Evolutionary conservation across 2,329 filamentous ascomycete species (phyloP).

Genomic region (Neofusicoccum sp.): DNA sequence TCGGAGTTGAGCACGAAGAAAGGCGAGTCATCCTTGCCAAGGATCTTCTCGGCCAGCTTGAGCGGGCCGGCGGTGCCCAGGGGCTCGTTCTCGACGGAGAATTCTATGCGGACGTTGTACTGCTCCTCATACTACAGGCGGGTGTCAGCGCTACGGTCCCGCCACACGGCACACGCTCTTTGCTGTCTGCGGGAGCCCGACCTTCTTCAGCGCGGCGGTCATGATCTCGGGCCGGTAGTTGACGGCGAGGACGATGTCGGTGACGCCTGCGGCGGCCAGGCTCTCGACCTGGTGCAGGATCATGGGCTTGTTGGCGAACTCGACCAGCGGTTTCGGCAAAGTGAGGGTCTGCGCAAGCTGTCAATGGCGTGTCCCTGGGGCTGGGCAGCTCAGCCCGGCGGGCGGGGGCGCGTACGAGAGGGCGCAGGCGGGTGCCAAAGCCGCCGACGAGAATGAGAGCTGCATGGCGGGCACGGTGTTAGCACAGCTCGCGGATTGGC

Average conservation of each 20-base stretch:
- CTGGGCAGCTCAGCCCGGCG: slow-evolving; percentile 21
- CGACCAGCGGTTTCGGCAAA: slow-evolving; percentile 93
- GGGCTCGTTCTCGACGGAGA: slow-evolving; percentile 94
- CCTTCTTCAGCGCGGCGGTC: slow-evolving; percentile 89
- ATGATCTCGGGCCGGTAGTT: slow-evolving; percentile 99
- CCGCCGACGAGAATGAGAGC: slow-evolving; percentile 98
- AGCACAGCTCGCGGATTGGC: slow-evolving; percentile 13
- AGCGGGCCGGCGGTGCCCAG: slow-evolving; percentile 92
- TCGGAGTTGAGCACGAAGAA: slow-evolving; percentile 99
- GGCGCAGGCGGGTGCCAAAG: slow-evolving; percentile 95
- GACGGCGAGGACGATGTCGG: slow-evolving; percentile 94
- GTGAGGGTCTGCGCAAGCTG: slow-evolving; percentile 72
- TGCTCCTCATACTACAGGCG: slow-evolving; percentile 72
- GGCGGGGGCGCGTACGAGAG: slow-evolving; percentile 63
- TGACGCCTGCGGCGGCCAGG: slow-evolving; percentile 88
- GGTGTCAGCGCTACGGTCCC: background rate
- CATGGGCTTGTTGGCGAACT: slow-evolving; percentile 99
- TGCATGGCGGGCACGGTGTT: slow-evolving; percentile 38
- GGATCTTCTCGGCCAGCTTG: slow-evolving; percentile 88
- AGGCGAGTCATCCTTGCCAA: slow-evolving; percentile 88
- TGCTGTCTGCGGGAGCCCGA: slow-evolving; percentile 40
- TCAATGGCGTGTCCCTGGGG: slow-evolving; percentile 26
- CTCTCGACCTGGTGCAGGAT: slow-evolving; percentile 97
- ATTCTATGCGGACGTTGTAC: slow-evolving; percentile 93
- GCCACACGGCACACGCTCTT: background rate